Evolutionary conservation across 1,284 basidiomycete species (phyloP), one percentile per base, ranked within the genome.

Genomic region (Cryptococcus hybrid): DNA sequence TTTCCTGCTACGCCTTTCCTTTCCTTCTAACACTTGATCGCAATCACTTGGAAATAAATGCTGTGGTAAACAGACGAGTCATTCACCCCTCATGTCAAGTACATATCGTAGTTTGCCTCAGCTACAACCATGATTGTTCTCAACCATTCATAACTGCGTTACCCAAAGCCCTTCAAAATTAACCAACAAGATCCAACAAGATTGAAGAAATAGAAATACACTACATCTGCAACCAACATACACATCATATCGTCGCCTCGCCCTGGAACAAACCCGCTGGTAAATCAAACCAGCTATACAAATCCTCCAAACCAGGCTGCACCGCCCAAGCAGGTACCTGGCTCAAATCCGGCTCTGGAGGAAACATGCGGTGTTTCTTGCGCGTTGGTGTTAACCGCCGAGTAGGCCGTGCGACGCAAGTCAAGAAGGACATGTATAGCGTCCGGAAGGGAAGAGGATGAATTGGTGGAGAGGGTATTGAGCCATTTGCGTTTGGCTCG

Each of bases 401-500:
- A 64, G 54, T 77, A 78, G 1, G 75, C 77, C 15, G 77, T 78
- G 9, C 73, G 66, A 7, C 75, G 68, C 15, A 79, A 68, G 57
- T 79, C 77, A 45, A 78, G 69, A 6, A 79, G 64, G 34, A 75
- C 74, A 53, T 73, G 72, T 43, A 79, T 76, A 5, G 77, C 77
- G 50, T 76, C 75, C 1, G 77, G 75, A 2, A 77, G 68, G 34
- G 30, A 24, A 30, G 55, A 46, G 46, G 56, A 40, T 3, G 56
- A 36, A 4, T 49, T n/a, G 36, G 34, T 34, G 1, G 52, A 15
- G 18, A 47, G 54, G 4, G 66, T 56, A 12, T 67, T 56, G 1
- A 70, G 63, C 73, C 71, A 75, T 54, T 75, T 75, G 12, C 73
- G 61, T 51, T 75, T 72, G 24, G 77, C 77, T 13, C 75, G 64